Evolutionary conservation across 1,139 yeast species (phyloP), one percentile per base, ranked within the genome.

Genomic region (Diutina catenulata): DNA sequence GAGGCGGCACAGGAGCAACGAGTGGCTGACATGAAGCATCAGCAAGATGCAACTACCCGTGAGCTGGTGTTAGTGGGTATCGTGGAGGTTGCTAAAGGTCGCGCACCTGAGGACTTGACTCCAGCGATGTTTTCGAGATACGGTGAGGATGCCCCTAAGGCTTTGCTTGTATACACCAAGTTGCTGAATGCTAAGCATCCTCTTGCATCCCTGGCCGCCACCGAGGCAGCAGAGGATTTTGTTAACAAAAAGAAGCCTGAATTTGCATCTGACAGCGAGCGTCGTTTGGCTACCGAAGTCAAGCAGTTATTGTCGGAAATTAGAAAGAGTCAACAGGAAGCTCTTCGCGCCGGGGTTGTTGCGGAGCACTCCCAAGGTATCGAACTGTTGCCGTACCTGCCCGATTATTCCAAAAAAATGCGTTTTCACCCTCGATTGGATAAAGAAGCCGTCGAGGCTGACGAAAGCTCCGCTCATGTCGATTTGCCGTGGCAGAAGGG

Each of bases 401-500:
- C 80, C 23, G 55, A 60, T 20, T 83, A 86, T 77, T 70, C 74
- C 18, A 56, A 67, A 33, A 61, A 64, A n/a, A 61, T 82, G 43
- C 59, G 54, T 33, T 59, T 51, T 39, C 80, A 76, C 48, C 61
- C 64, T 13, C 59, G 59, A 20, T 56, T 68, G 38, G 74, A 79
- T 41, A 67, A 68, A 38, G 78, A 74, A 20, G 37, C 37, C 18
- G 57, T 76, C 8, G 43, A 57, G 40, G 82, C 76, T 49, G 76
- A 81, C 42, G 78, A 74, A 47, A 51, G 69, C 9, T 47, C 49
- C 41, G 81, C 70, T 33, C 51, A 49, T 44, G 73, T 76, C 41
- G 50, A 59, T 26, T 63, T 82, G 40, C 91, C 91, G 44, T 80
- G 87, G 87, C 93, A 82, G 59, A 65, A 69, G 42, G 74, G 77